Base-by-base conservation (phyloP, 441 rosid genomes). In the Croton laevigatus region DNA sequence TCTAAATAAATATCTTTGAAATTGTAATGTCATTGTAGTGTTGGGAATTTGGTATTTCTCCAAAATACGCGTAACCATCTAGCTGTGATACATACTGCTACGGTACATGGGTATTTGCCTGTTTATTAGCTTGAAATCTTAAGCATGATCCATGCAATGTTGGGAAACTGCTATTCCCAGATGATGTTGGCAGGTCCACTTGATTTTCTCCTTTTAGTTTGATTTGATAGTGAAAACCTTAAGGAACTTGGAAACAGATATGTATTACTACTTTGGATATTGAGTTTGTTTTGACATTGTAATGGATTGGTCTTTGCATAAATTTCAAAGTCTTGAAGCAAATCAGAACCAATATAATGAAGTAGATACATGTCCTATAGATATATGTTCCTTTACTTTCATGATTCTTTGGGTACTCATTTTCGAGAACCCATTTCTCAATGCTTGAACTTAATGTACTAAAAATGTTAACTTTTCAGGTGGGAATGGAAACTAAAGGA, bases 401-500 rank as follows among this genome's bases (percentile, higher is more conserved):
- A 40, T 53, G 19, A 37, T 52, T 22, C 19, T 16, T 60, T 27
- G 19, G 0, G 51, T 12, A 17, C 17, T 23, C 40, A 3, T 37
- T 11, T 46, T 5, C 38, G 9, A 12, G 38, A 22, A 44, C 37
- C 37, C 49, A 37, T 55, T 48, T 62, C 53, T 6, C 69, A n/a
- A 62, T 58, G 19, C 53, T 42, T 52, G 58, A n/a, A 22, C 37
- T 51, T 48, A 37, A n/a, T 59, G 13, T 69, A 32, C 66, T 46
- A 22, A 65, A 36, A 59, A 11, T 72, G 59, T 55, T n/a, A 23
- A 40, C 14, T 17, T 3, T 32, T 46, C 86, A 94, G 97, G 98
- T 94, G 62, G 97, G 89, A 12, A 81, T 87, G 91, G 97, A 94
- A 84, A 72, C 93, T 12, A 94, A 94, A 75, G 98, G 95, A 49